These are phyloP conservation scores for Mycosarcoma maydis DNA, from an alignment of 1,284 basidiomycete genomes.

Conservation along the genomic window DNA sequence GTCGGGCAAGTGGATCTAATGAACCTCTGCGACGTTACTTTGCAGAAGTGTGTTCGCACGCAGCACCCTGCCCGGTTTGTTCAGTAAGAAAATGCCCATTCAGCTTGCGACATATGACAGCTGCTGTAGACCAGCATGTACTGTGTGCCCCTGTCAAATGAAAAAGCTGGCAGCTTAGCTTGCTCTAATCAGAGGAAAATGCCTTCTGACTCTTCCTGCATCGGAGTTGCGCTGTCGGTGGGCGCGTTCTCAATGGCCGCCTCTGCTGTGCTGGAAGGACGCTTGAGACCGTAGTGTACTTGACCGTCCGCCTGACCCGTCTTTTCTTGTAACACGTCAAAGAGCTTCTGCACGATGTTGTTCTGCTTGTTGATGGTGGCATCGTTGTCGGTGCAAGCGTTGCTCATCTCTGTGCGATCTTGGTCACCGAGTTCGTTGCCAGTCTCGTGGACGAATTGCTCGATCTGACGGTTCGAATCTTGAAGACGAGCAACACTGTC, in stretches of 20 bases:
- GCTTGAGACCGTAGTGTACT: conserved; percentile 27
- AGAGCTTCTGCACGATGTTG: conserved; percentile 29
- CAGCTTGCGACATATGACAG: too few relatives aligned
- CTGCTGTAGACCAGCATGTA: too few relatives aligned
- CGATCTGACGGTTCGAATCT: conserved; percentile 40
- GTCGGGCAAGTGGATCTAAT: conserved; percentile 51
- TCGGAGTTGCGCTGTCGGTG: conserved; percentile 6
- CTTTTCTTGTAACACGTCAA: conserved; percentile 33
- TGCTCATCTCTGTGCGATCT: conserved; percentile 34
- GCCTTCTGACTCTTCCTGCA: conserved; percentile 37
- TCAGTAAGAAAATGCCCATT: too few relatives aligned
- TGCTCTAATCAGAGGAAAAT: conserved; percentile 21
- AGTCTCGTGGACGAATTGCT: conserved; percentile 35
- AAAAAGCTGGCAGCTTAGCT: too few relatives aligned
- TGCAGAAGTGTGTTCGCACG: too few relatives aligned
- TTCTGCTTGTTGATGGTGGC: conserved; percentile 39
- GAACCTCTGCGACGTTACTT: too few relatives aligned
- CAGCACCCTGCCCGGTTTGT: too few relatives aligned
- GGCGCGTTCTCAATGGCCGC: neutral
- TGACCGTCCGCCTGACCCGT: conserved; percentile 12
- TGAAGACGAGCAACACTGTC: conserved; percentile 29
- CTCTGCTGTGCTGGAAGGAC: conserved; percentile 3
- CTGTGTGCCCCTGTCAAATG: too few relatives aligned
- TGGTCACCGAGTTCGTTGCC: conserved; percentile 16
- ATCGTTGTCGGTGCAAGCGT: conserved; percentile 40